These are phyloP conservation scores for Trichoderma aggressivum DNA, from an alignment of 2,329 filamentous ascomycete genomes.

Conservation along the genomic window DNA sequence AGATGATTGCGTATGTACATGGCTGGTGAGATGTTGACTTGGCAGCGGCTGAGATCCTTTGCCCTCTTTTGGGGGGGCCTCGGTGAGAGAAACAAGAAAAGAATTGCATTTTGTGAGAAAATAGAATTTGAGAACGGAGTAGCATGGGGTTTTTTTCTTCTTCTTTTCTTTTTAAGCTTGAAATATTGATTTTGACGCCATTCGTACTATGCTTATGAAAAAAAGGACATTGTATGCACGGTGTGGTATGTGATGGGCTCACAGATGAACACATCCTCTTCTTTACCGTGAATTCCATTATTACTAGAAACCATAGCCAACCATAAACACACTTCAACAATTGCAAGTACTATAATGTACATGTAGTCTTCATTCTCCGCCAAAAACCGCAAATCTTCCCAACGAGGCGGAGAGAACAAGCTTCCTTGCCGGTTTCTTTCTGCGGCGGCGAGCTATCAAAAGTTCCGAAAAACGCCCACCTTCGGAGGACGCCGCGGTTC, in stretches of 20 bases:
- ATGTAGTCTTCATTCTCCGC: neutral
- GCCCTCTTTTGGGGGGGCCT: neutral
- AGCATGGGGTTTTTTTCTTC: neutral
- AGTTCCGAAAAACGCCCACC: slow-evolving; percentile 5
- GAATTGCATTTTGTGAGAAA: neutral
- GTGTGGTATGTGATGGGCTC: neutral
- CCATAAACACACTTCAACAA: neutral
- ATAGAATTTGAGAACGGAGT: neutral
- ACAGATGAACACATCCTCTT: neutral
- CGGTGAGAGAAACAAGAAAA: neutral
- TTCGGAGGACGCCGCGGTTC: slow-evolving; percentile 1
- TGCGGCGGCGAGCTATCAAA: neutral
- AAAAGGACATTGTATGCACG: neutral
- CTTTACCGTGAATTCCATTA: neutral
- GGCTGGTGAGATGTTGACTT: neutral
- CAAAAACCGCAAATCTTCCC: neutral
- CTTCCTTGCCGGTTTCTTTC: neutral
- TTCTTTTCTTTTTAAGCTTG: slow-evolving; percentile 4
- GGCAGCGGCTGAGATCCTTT: neutral
- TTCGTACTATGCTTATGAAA: neutral
- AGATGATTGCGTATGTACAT: neutral
- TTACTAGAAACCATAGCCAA: neutral
- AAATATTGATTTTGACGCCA: neutral
- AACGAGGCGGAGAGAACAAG: neutral
- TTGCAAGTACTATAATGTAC: neutral